Conservation (phyloP, 2,329 filamentous ascomycete species). For the Cytospora piceicola region DNA sequence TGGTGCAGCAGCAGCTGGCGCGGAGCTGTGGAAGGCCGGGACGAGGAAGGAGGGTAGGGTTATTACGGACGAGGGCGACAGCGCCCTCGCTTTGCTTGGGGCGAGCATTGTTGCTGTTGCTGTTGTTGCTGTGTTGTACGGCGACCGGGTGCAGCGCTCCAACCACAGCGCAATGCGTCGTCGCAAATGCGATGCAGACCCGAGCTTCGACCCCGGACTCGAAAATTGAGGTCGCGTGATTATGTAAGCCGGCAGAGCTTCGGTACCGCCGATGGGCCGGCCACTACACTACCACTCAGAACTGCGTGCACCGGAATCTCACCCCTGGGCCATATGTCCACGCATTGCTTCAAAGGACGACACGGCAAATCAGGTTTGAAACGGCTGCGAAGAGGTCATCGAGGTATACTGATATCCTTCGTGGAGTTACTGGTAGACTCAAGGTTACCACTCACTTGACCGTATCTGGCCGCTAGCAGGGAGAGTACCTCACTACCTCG, state of each 20-base stretch:
- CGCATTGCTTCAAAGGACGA: background rate
- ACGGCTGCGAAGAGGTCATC: background rate
- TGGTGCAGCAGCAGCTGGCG: constrained; percentile 33
- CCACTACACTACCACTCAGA: background rate
- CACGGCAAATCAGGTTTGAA: background rate
- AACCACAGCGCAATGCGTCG: constrained; percentile 15
- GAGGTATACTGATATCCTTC: background rate
- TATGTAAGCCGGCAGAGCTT: constrained; percentile 17
- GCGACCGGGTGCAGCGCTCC: constrained; percentile 19
- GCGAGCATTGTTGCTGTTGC: constrained; percentile 64
- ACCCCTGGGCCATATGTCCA: background rate
- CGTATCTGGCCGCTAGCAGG: background rate
- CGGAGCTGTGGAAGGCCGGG: constrained; percentile 64
- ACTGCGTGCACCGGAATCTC: background rate
- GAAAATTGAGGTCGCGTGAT: constrained; percentile 23
- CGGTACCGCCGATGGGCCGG: background rate
- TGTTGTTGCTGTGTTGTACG: constrained; percentile 44
- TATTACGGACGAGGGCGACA: constrained; percentile 51
- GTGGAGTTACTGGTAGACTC: background rate
- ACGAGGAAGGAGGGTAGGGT: constrained; percentile 74
- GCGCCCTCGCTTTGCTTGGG: constrained; percentile 62
- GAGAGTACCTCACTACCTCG: background rate
- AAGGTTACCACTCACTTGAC: background rate
- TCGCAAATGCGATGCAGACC: background rate
- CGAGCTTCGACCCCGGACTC: constrained; percentile 11